Conservation (phyloP, 2,329 filamentous ascomycete species). For the Claviceps pazoutovae region DNA sequence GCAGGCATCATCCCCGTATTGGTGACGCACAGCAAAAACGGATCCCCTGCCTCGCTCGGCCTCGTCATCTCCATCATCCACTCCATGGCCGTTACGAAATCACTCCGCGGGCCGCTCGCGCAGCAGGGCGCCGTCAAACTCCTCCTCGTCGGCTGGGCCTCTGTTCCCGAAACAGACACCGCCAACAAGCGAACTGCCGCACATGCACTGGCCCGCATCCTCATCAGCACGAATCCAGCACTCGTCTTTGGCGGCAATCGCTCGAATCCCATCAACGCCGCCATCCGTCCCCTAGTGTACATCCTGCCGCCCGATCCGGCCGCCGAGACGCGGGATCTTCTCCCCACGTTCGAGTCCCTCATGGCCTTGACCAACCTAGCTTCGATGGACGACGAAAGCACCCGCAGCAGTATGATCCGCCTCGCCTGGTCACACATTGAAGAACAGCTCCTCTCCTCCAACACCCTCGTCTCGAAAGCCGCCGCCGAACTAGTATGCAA, state of each 20-base stretch:
- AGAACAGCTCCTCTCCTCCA: conserved; percentile 66
- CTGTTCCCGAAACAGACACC: conserved; percentile 39
- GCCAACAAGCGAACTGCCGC: conserved; percentile 46
- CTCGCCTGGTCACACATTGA: conserved; percentile 64
- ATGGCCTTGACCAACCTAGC: conserved; percentile 91
- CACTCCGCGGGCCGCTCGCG: conserved; percentile 63
- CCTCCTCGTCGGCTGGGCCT: conserved; percentile 55
- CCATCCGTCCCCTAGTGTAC: conserved; percentile 67
- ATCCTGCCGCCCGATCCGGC: conserved; percentile 55
- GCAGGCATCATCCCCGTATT: conserved; percentile 65
- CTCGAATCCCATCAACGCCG: conserved; percentile 59
- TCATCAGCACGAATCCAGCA: conserved; percentile 73
- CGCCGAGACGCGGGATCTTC: conserved; percentile 55
- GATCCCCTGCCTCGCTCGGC: conserved; percentile 54
- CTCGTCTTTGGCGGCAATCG: conserved; percentile 71
- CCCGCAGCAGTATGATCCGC: conserved; percentile 56
- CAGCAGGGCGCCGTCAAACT: conserved; percentile 91
- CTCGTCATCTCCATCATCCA: conserved; percentile 66
- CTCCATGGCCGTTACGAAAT: conserved; percentile 59
- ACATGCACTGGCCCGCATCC: conserved; percentile 69
- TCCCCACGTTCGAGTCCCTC: conserved; percentile 80
- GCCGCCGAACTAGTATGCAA: conserved; percentile 87
- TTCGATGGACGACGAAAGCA: conserved; percentile 55
- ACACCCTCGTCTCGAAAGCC: conserved; percentile 65
- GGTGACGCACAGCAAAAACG: conserved; percentile 59